Base-by-base conservation (phyloP, 1,139 yeast genomes). In the Hyphopichia wangnamkhiaoensis region DNA sequence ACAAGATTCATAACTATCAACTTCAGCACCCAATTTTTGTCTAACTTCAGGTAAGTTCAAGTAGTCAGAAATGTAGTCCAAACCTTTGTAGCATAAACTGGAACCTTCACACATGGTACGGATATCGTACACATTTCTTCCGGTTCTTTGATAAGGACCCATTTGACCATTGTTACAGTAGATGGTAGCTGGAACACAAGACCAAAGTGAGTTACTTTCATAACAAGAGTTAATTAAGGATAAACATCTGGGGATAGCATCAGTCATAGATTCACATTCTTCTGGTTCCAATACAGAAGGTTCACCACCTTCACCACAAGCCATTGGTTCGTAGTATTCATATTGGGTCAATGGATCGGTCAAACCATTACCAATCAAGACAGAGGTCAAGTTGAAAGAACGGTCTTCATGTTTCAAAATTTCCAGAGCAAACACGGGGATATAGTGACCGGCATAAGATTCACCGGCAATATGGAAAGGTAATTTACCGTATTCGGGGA, bases 381-480 rank as follows among this genome's bases (percentile, higher is more conserved):
- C 89, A 5, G 97, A 88, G 19, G 91, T 76, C 59, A 93, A 76
- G 62, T 90, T 80, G 71, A 93, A 91, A 44, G 81, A 74, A 62
- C 95, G 84, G 54, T 86, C 89, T 24, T 62, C 61, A 59, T 89
- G 95, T 18, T 81, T 74, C 56, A 90, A 68, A 51, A 93, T 91
- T 65, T 91, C 96, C 37, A 84, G 68, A 17, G 97, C 96, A 61
- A 93, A 87, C 8, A 82, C 91, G 24, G 98, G 98, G 51, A 93
- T 90, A 65, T 93, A 93, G 64, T 93, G 98, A 47, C 98, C 98
- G 40, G 96, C 98, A 60, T 93, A 93, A n/a, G 96, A 88, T 68
- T 93, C 98, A 53, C 98, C 98, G 35, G 98, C 95, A 65, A 93
- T 90, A 66, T 91, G 98, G 84, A 93, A 90, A 39, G 79, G 81